These are phyloP conservation scores for Paracoccidioides lutzii DNA, from an alignment of 2,329 filamentous ascomycete genomes.

Conservation along the genomic window DNA sequence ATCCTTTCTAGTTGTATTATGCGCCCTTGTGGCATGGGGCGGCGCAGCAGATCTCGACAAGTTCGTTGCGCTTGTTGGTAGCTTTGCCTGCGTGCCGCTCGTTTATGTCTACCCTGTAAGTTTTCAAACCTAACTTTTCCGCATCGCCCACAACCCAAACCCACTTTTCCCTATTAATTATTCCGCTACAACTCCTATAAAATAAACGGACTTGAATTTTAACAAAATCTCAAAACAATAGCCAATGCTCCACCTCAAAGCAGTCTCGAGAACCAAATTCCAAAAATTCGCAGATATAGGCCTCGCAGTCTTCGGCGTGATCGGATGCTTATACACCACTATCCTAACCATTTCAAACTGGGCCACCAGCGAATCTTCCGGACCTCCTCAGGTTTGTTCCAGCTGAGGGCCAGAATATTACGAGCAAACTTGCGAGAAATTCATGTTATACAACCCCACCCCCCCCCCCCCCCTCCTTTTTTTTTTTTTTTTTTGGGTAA, in stretches of 20 bases:
- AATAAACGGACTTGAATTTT: not conserved
- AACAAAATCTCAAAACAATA: constrained; percentile 26
- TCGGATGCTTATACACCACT: constrained; percentile 89
- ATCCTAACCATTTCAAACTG: constrained; percentile 75
- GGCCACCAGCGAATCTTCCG: constrained; percentile 42
- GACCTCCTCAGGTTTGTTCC: constrained; percentile 16
- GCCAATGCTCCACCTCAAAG: constrained; percentile 81
- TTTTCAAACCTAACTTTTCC: constrained; percentile 14
- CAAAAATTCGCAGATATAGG: constrained; percentile 60
- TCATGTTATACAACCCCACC: too few species aligned
- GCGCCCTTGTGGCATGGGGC: constrained; percentile 77
- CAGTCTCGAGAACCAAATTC: constrained; percentile 55
- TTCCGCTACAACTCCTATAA: not conserved
- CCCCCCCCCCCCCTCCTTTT: too few species aligned
- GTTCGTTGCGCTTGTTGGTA: constrained; percentile 90
- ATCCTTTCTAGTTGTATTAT: constrained; percentile 80
- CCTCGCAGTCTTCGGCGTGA: constrained; percentile 67
- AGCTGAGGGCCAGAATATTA: too few species aligned
- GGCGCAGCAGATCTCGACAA: constrained; percentile 92
- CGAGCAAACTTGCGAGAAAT: too few species aligned
- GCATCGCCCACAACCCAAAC: not conserved
- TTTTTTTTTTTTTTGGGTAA: too few species aligned
- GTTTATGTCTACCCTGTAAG: constrained; percentile 96
- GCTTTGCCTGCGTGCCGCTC: constrained; percentile 92
- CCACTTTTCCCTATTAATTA: not conserved